phyloP scores from a whole-genome alignment of 306 rosid species.

The Fragaria nilgerrensis region DNA sequence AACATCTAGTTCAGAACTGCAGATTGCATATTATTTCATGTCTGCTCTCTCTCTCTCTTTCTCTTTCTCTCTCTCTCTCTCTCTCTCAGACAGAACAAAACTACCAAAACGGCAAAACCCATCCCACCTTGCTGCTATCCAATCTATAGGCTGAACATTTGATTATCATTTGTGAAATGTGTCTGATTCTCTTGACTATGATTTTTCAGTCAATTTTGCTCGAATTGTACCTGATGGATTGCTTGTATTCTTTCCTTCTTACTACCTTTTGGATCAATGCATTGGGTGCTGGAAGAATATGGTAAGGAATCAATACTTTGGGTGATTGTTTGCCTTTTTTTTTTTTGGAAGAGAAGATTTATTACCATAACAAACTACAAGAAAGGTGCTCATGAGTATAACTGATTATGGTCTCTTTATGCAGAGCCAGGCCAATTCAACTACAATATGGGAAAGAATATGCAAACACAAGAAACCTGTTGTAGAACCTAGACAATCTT shows the following conservation, averaged over 20 bases:
- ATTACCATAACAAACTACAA: background rate
- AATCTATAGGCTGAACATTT: background rate
- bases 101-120: background rate
- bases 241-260: conserved; percentile 93
- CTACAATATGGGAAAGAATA: conserved; percentile 93
- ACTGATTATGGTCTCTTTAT: conserved; percentile 22
- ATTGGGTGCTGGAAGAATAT: conserved; percentile 74
- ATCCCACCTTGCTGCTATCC: background rate
- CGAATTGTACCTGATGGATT: conserved; percentile 96
- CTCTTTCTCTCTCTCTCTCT: background rate
- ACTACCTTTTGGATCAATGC: conserved; percentile 88
- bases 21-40: background rate
- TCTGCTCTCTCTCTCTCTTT: background rate
- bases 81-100: background rate
- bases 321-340: conserved; percentile 5
- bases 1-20: background rate
- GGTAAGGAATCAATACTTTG: conserved; percentile 40
- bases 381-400: conserved; percentile 5
- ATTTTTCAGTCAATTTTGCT: conserved; percentile 81
- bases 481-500: conserved; percentile 87
- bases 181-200: conserved; percentile 23
- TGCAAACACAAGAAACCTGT: conserved; percentile 89
- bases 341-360: background rate
- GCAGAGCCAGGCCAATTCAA: conserved; percentile 65
- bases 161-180: conserved; percentile 12